phyloP scores from a whole-genome alignment of 2,329 filamentous ascomycete species.

The Ustilaginoidea virens region DNA sequence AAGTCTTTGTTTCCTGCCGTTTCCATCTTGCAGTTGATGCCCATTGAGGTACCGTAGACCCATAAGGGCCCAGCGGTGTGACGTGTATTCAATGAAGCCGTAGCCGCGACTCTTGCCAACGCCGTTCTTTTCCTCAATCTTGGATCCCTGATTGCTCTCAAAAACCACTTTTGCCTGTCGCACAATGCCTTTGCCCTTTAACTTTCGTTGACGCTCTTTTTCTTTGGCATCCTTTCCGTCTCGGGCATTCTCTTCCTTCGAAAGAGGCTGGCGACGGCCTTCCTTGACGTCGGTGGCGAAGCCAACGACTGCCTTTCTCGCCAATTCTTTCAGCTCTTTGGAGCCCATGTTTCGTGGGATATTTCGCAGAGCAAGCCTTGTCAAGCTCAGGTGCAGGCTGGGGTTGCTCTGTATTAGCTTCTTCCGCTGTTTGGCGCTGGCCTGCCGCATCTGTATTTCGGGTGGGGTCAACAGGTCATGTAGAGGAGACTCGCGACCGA shows the following conservation, averaged over 20 bases:
- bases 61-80: conserved; percentile 89
- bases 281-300: conserved; percentile 83
- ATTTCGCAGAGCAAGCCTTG: conserved; percentile 81
- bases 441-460: conserved; percentile 77
- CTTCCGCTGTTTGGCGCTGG: conserved; percentile 75
- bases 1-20: conserved; percentile 72
- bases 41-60: conserved; percentile 89
- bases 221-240: conserved; percentile 68
- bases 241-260: conserved; percentile 74
- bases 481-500: conserved; percentile 60
- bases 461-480: conserved; percentile 61
- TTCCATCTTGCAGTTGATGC: conserved; percentile 38
- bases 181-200: conserved; percentile 74
- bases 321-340: conserved; percentile 82
- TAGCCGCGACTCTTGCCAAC: conserved; percentile 82
- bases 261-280: conserved; percentile 60
- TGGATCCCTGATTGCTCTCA: conserved; percentile 72
- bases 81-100: conserved; percentile 93
- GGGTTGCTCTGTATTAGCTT: conserved; percentile 85
- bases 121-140: conserved; percentile 61
- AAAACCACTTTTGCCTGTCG: conserved; percentile 91
- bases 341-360: conserved; percentile 69
- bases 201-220: conserved; percentile 64
- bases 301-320: conserved; percentile 81
- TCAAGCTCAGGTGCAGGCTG: conserved; percentile 73